Evolutionary conservation across 768 basidiomycete species (phyloP), one percentile per base, ranked within the genome.

Genomic region (Mycena metata): DNA sequence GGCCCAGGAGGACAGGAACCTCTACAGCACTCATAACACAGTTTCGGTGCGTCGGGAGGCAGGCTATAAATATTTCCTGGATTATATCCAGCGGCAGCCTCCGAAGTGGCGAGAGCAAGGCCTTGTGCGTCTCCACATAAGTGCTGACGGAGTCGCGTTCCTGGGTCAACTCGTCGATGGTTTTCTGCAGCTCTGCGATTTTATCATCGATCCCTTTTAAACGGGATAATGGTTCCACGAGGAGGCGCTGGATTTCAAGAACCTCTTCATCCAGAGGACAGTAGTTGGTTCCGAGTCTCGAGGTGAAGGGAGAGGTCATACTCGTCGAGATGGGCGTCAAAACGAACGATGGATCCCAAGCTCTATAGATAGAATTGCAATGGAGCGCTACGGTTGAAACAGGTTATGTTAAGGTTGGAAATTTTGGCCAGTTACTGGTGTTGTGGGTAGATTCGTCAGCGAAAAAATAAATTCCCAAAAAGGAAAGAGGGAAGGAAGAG

Each of bases 1-100:
- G 63, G 0, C 66, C 63, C 0, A 71, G 59, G 30, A 69, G 63
- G 12, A 71, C 50, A 10, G 70, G 67, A 7, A 58, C 63, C 24
- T 65, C 66, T 0, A 26, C 24, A 1, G 58, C 58, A 33, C 55
- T 64, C 59, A 67, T 66, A 10, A 61, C 69, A 30, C 59, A 66
- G 23, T 66, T 66, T 8, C 65, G 46, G 21, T 66, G 47, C 0
- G 54, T 64, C 1, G 69, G 64, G 4, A 70, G 23, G 54, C 69
- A 70, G 19, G 65, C 60, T 8, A 66, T n/a, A 42, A 66, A 70
- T 17, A 69, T 65, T 10, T 65, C 68, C 11, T 60, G 26, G 39
- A 66, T 30, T 9, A 61, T 45, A 7, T 69, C 68, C 21, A 41
- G 35, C 0, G 63, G 68, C 2, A 59, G 36, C 12, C 55, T 24